These are phyloP conservation scores for Protomyces macrosporus DNA, from an alignment of 1,139 yeast genomes.

Conservation along the genomic window DNA sequence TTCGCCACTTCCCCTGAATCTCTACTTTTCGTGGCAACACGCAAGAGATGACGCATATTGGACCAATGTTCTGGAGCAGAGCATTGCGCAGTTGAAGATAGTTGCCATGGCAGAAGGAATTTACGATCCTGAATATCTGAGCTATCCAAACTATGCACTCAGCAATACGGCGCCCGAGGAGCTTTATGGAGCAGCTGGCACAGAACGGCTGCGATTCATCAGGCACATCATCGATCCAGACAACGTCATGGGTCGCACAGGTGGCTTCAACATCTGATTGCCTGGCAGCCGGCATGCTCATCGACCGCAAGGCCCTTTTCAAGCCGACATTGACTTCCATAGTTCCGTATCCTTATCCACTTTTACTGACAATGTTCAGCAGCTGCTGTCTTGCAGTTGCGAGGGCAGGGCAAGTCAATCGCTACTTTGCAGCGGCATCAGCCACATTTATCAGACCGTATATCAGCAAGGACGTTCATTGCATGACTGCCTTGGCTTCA, in stretches of 20 bases:
- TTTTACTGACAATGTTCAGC: too few relatives aligned
- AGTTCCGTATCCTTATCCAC: too few relatives aligned
- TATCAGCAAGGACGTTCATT: too few relatives aligned
- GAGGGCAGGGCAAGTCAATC: too few relatives aligned
- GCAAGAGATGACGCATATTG: not conserved
- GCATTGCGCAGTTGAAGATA: not conserved
- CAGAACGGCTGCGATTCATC: constrained; percentile 4
- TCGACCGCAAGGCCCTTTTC: too few relatives aligned
- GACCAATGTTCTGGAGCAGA: not conserved
- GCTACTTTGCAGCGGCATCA: too few relatives aligned
- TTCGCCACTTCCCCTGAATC: constrained; percentile 7
- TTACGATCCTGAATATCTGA: not conserved
- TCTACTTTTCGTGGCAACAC: constrained; percentile 5
- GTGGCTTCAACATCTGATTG: not conserved
- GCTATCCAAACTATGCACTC: constrained; percentile 11
- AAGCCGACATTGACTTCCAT: too few relatives aligned
- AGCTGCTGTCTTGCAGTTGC: too few relatives aligned
- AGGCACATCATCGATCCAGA: constrained; percentile 1
- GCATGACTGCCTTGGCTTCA: not conserved
- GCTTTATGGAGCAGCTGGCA: not conserved
- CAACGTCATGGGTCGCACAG: constrained; percentile 2
- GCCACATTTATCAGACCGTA: too few relatives aligned
- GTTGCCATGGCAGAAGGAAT: constrained; percentile 5
- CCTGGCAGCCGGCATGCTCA: too few relatives aligned
- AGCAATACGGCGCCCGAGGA: not conserved